These are phyloP conservation scores for Heracleum sosnowskyi DNA, from an alignment of 129 eudicot genomes.

Conservation along the genomic window DNA sequence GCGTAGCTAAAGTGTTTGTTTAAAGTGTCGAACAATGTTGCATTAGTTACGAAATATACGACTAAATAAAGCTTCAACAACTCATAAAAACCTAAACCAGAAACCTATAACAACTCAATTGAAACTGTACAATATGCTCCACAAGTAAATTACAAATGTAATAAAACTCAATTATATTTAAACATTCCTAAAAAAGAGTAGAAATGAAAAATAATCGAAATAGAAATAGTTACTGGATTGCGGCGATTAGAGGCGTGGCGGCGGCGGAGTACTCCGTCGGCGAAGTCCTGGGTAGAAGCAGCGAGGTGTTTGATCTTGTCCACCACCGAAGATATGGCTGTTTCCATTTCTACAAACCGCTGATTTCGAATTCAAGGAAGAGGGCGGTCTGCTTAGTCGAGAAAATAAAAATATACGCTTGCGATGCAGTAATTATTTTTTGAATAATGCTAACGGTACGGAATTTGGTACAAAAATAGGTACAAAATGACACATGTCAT, in stretches of 20 bases:
- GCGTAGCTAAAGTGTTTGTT: background rate
- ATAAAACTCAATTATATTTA: background rate
- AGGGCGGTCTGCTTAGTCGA: background rate
- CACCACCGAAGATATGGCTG: constrained; percentile 22
- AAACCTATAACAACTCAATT: background rate
- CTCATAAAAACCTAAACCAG: background rate
- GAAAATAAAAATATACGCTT: too few relatives aligned
- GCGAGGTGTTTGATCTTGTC: constrained; percentile 38
- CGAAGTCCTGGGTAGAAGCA: constrained; percentile 39
- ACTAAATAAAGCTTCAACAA: background rate
- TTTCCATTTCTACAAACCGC: constrained; percentile 5
- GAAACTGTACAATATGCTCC: background rate
- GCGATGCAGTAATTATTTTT: too few relatives aligned
- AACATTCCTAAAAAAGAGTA: background rate
- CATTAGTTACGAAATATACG: background rate
- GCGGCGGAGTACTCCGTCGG: constrained; percentile 34
- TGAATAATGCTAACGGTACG: too few relatives aligned
- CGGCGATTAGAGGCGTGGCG: constrained; percentile 37
- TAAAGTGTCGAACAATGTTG: background rate
- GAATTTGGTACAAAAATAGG: too few relatives aligned
- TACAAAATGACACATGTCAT: too few relatives aligned
- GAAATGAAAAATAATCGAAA: background rate
- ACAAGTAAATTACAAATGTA: background rate
- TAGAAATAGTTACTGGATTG: constrained; percentile 43
- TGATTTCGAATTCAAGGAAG: background rate